Evolutionary conservation across 2,329 filamentous ascomycete species (phyloP).

Genomic region (Sclerotinia sclerotiorum): DNA sequence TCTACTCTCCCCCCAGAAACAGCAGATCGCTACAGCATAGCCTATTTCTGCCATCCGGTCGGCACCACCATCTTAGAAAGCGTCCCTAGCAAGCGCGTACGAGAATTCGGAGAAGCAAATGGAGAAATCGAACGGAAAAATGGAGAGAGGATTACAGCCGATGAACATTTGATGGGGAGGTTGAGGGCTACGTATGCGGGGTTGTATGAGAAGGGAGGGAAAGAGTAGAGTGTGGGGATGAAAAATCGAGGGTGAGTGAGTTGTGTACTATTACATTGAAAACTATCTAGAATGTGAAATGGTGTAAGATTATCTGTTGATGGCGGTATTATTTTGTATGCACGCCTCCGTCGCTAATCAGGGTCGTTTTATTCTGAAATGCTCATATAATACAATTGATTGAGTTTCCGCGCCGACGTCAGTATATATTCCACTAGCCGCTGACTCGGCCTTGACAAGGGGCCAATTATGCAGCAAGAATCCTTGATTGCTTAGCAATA

Average conservation of each 20-base stretch:
- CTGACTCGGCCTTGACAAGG: neutral
- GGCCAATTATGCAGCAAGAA: neutral
- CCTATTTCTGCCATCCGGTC: slow-evolving; percentile 67
- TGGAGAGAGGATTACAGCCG: slow-evolving; percentile 57
- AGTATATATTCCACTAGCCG: neutral
- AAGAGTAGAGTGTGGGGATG: neutral
- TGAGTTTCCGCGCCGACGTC: neutral
- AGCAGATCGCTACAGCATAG: slow-evolving; percentile 61
- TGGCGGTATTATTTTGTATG: neutral
- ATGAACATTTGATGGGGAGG: slow-evolving; percentile 62
- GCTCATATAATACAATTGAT: neutral
- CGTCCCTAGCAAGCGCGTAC: slow-evolving; percentile 61
- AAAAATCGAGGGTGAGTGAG: neutral
- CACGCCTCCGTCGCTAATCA: neutral
- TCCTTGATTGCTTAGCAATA: neutral
- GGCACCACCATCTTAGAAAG: slow-evolving; percentile 52
- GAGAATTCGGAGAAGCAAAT: slow-evolving; percentile 40
- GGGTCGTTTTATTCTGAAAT: neutral
- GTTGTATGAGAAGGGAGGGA: slow-evolving; percentile 49
- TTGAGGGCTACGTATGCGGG: slow-evolving; percentile 58
- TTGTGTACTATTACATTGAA: neutral
- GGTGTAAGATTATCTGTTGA: neutral
- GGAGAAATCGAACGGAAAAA: slow-evolving; percentile 43
- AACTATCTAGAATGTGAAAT: neutral
- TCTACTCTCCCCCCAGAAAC: slow-evolving; percentile 1